Evolutionary conservation across 2,329 filamentous ascomycete species (phyloP), one percentile per base, ranked within the genome.

Genomic region (Lomentospora prolificans): DNA sequence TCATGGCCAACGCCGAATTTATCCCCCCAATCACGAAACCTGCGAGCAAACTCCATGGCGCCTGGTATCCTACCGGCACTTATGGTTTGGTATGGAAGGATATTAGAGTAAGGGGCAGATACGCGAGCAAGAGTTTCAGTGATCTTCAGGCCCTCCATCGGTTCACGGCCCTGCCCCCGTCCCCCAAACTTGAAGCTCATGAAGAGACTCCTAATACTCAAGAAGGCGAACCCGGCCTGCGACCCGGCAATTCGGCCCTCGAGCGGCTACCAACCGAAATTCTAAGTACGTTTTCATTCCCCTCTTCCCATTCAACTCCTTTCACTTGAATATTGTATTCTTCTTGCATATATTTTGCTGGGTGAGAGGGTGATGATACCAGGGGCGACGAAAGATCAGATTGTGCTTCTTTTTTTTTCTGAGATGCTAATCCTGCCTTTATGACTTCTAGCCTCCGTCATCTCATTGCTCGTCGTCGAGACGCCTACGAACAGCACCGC

Each of bases 381-480:
- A n/a, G n/a, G n/a, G n/a, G n/a, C n/a, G n/a, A n/a, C n/a, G n/a
- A n/a, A n/a, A n/a, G n/a, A n/a, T n/a, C n/a, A n/a, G n/a, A n/a
- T n/a, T n/a, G n/a, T n/a, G n/a, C n/a, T n/a, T n/a, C n/a, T n/a
- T n/a, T n/a, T n/a, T n/a, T n/a, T n/a, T n/a, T n/a, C n/a, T n/a
- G n/a, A n/a, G n/a, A 22, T 33, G 10, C n/a, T 51, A 33, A 24
- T 33, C 27, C 12, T 27, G 50, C 14, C 14, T 19, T n/a, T 51
- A 12, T 30, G 50, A 17, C 22, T 19, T 31, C 19, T 62, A 89
- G 87, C 82, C 63, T 73, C 82, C 65, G 89, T 92, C 59, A 87
- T 92, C 64, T 85, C 86, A 59, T 77, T 87, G 53, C 76, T 92
- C 55, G 84, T 86, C 28, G 72, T 88, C 57, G 88, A 92, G 67